A percentile compares a stretch with the other conserved stretches of the same genome.
These are phyloP conservation scores for Zymoseptoria brevis DNA, from an alignment of 2,329 filamentous ascomycete species.

Conservation along the genomic window DNA sequence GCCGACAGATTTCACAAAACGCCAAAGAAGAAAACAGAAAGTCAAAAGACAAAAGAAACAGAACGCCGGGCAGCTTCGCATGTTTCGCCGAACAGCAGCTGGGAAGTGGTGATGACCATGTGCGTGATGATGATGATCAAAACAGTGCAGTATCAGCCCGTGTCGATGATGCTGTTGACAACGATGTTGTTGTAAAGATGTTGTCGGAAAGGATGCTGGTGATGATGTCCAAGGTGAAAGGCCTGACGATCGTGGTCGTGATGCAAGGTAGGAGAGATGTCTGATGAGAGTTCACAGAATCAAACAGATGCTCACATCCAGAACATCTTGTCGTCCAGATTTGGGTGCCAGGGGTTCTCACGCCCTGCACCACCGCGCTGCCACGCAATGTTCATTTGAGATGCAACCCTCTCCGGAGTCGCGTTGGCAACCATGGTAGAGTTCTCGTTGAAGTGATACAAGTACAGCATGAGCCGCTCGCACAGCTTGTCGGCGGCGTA, in stretches of 20 bases:
- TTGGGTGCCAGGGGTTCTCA: not conserved
- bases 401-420: not conserved
- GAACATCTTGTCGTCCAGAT: not conserved
- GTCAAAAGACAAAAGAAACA: not conserved
- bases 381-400: not conserved
- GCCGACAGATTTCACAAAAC: not conserved
- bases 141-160: too few species aligned
- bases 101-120: not conserved
- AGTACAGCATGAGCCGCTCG: slow-evolving; percentile 28
- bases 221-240: not conserved
- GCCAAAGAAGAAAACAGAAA: not conserved
- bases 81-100: not conserved
- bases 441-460: slow-evolving; percentile 9
- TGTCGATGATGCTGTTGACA: too few species aligned
- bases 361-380: not conserved
- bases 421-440: too few species aligned
- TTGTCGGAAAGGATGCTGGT: too few species aligned
- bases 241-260: not conserved
- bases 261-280: too few species aligned
- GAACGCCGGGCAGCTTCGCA: not conserved
- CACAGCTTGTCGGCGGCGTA: slow-evolving; percentile 35
- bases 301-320: not conserved
- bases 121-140: not conserved
- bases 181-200: too few species aligned
- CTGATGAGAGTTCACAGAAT: too few species aligned